A percentile compares a stretch with the other conserved stretches of the same genome.
Conservation (phyloP, 2,329 filamentous ascomycete species). For the Pezicula neosporulosa region DNA sequence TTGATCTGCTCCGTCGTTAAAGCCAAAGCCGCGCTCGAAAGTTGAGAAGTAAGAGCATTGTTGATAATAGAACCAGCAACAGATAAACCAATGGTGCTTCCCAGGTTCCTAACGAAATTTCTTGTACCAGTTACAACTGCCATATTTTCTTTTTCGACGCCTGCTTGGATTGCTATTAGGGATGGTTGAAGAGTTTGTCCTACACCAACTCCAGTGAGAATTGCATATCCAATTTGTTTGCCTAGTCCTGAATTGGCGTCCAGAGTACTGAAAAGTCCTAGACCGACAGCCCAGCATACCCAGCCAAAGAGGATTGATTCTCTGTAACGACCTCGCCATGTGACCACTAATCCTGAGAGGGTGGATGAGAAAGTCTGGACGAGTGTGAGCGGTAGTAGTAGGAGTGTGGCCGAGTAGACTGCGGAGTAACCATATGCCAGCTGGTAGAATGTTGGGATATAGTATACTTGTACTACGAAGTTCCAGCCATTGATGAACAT, state of each 20-base stretch:
- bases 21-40: slow-evolving; percentile 23
- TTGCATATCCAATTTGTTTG: slow-evolving; percentile 51
- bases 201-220: slow-evolving; percentile 48
- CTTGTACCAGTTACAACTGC: slow-evolving; percentile 31
- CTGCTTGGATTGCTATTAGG: slow-evolving; percentile 36
- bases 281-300: slow-evolving; percentile 47
- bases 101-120: slow-evolving; percentile 38
- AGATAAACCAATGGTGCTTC: slow-evolving; percentile 36
- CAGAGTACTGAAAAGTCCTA: slow-evolving; percentile 50
- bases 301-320: slow-evolving; percentile 52
- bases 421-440: slow-evolving; percentile 40
- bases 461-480: slow-evolving; percentile 53
- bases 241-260: slow-evolving; percentile 43
- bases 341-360: slow-evolving; percentile 47
- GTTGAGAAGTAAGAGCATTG: slow-evolving; percentile 4
- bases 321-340: slow-evolving; percentile 48
- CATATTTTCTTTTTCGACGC: slow-evolving; percentile 35
- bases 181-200: slow-evolving; percentile 49
- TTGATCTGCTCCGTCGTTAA: slow-evolving; percentile 19
- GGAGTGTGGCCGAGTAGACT: slow-evolving; percentile 37
- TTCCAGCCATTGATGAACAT: slow-evolving; percentile 59
- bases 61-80: slow-evolving; percentile 38
- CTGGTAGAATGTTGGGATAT: slow-evolving; percentile 34
- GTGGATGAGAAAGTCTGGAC: slow-evolving; percentile 44
- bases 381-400: slow-evolving; percentile 41